phyloP scores from a whole-genome alignment of 208 protist genomes.

The Spongospora subterranea region DNA sequence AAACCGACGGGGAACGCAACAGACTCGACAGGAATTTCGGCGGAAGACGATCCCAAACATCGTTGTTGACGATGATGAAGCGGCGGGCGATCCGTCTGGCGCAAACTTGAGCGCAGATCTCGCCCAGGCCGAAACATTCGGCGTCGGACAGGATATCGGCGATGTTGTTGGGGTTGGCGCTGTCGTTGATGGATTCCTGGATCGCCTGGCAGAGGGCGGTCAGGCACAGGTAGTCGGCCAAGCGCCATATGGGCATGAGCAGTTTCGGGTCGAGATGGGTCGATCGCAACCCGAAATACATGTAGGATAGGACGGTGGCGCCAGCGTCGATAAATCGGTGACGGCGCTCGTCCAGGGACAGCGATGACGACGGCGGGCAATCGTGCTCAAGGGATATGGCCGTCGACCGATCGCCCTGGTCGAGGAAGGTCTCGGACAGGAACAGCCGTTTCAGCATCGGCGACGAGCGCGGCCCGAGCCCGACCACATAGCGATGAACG shows the following conservation, averaged over 20 bases:
- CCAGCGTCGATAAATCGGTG: not conserved
- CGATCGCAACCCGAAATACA: not conserved
- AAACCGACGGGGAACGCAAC: not conserved
- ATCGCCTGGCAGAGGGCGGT: not conserved
- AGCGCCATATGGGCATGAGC: not conserved
- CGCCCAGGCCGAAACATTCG: not conserved
- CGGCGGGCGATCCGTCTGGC: not conserved
- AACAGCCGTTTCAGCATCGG: not conserved
- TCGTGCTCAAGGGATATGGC: not conserved
- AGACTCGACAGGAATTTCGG: not conserved
- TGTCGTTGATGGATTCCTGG: not conserved
- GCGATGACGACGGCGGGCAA: not conserved
- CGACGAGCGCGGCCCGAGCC: slow-evolving; percentile 5
- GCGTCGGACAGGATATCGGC: slow-evolving; percentile 8
- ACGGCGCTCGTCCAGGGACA: not conserved
- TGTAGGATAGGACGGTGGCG: not conserved
- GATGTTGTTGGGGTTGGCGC: not conserved
- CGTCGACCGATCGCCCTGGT: not conserved
- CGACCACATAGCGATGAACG: not conserved
- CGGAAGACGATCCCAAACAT: slow-evolving; percentile 38
- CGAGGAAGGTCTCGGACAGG: not conserved
- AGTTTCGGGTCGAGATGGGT: not conserved
- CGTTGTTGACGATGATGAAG: not conserved
- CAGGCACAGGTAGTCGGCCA: slow-evolving; percentile 54
- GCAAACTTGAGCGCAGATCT: not conserved